phyloP scores from a whole-genome alignment of 2,329 filamentous ascomycete genomes.

The Rachicladosporium sp. region DNA sequence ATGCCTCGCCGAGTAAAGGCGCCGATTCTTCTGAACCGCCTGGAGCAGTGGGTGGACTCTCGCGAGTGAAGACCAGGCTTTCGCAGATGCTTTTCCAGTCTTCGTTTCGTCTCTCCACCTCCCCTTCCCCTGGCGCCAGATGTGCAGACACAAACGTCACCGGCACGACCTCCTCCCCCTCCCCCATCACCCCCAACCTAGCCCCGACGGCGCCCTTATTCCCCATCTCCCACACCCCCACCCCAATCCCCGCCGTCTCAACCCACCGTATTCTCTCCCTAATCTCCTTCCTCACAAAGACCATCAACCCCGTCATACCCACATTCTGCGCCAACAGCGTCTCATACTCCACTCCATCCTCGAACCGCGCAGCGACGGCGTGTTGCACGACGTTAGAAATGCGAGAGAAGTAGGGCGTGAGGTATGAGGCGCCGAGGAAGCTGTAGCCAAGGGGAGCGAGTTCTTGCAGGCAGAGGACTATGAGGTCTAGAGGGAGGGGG shows the following conservation, averaged over 20 bases:
- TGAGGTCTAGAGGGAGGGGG: conserved; percentile 49
- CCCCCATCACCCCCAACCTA: conserved; percentile 50
- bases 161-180: conserved; percentile 37
- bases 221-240: conserved; percentile 78
- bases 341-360: conserved; percentile 51
- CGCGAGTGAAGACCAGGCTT: conserved; percentile 56
- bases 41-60: conserved; percentile 4
- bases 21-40: conserved; percentile 8
- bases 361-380: conserved; percentile 38
- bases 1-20: conserved; percentile 19
- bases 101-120: conserved; percentile 60
- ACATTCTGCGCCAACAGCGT: conserved; percentile 61
- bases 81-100: conserved; percentile 83
- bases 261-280: conserved; percentile 49
- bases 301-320: conserved; percentile 80
- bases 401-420: conserved; percentile 62
- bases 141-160: conserved; percentile 83
- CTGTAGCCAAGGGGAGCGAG: conserved; percentile 71
- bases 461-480: conserved; percentile 69
- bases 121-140: conserved; percentile 76
- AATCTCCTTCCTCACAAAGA: conserved; percentile 58
- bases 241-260: conserved; percentile 70
- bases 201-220: conserved; percentile 89
- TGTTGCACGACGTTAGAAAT: conserved; percentile 50
- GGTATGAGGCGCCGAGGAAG: conserved; percentile 72